phyloP scores from a whole-genome alignment of 495 filamentous ascomycete species.

The Astrothelium macrocarpum region DNA sequence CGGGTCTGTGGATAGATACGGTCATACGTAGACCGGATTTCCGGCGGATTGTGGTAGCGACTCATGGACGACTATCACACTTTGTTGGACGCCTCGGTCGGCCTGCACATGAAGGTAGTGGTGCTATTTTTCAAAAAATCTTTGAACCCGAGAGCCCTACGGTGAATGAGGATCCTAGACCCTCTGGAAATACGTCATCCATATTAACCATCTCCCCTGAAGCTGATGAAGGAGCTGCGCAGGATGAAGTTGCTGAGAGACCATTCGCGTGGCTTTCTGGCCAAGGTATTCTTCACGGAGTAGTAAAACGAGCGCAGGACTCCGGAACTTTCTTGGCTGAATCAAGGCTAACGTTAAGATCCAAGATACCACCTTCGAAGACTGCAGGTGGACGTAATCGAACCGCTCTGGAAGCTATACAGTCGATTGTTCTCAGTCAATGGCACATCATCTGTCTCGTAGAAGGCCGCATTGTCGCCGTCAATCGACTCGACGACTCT shows the following conservation, averaged over 20 bases:
- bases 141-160: slow-evolving; percentile 78
- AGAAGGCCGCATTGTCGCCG: slow-evolving; percentile 68
- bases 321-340: slow-evolving; percentile 39
- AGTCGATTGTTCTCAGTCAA: slow-evolving; percentile 76
- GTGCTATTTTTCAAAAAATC: slow-evolving; percentile 71
- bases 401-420: slow-evolving; percentile 57
- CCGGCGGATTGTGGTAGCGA: slow-evolving; percentile 67
- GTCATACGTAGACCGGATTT: slow-evolving; percentile 57
- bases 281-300: slow-evolving; percentile 81
- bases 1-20: slow-evolving; percentile 70
- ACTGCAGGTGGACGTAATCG: slow-evolving; percentile 53
- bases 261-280: slow-evolving; percentile 84
- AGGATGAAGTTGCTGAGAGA: slow-evolving; percentile 47
- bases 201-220: slow-evolving; percentile 69
- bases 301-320: slow-evolving; percentile 30
- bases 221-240: slow-evolving; percentile 38
- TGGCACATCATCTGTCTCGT: slow-evolving; percentile 87
- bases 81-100: slow-evolving; percentile 66
- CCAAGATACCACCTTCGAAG: slow-evolving; percentile 58
- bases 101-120: slow-evolving; percentile 66
- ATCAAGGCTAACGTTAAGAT: slow-evolving; percentile 63
- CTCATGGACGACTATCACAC: slow-evolving; percentile 63
- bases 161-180: slow-evolving; percentile 54
- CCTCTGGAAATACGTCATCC: slow-evolving; percentile 49
- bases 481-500: slow-evolving; percentile 75